Evolutionary conservation across 2,329 filamentous ascomycete species (phyloP), one percentile per base, ranked within the genome.

Genomic region (Coniella lustricola): DNA sequence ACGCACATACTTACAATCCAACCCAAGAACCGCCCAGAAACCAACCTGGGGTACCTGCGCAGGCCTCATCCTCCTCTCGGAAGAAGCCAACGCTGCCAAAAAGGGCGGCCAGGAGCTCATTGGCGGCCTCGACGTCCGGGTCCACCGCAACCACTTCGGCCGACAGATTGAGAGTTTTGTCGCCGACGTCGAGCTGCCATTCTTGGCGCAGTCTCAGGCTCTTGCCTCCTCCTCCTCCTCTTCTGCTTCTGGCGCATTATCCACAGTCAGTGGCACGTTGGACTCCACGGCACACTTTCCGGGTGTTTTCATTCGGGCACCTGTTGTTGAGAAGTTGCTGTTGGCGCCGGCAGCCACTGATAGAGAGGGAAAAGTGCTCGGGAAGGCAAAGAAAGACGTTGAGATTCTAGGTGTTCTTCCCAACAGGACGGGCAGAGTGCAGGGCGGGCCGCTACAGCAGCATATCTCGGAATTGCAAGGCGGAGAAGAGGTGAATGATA

Each of bases 41-140:
- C 90, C 90, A 10, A 87, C 86, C 20, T 98, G 91, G 91, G 93
- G 93, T 49, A 97, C 93, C 17, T 98, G 93, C 65, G 93, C 93
- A 12, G 93, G 93, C 9, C 77, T 97, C 49, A 96, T 98, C 57
- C 72, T 97, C 42, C 82, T 98, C 43, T 85, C 90, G 2, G 87
- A 95, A 60, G 82, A 85, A 50, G 91, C 90, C 43, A 95, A 91
- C 64, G 80, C 84, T 54, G 90, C 87, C 33, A 97, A 96, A 64
- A 83, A 86, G 60, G 90, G 89, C 37, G 91, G 91, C 0, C 93
- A 97, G 66, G 89, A 95, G 51, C 76, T 97, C 46, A 89, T 98
- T 54, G 93, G 93, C 13, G 93, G 93, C 2, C 75, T 98, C 33
- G 84, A 90, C 60, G 90, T 98, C 32, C 77, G 88, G 39, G 90